Evolutionary conservation across 495 filamentous ascomycete genomes (phyloP).

Genomic region (Hypoxylon fuscum): DNA sequence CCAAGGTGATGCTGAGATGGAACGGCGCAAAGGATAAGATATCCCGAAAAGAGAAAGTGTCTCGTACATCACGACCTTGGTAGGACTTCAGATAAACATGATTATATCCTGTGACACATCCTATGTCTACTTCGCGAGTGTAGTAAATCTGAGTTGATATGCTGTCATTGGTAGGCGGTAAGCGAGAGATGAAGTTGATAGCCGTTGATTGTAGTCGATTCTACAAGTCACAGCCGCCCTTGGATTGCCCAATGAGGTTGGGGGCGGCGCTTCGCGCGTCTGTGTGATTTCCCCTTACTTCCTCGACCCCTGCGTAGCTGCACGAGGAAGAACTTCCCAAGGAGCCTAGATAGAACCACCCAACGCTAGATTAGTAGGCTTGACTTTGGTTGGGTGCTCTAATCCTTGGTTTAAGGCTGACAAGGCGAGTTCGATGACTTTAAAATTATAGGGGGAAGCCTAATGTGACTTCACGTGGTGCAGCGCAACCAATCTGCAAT

Average conservation of each 20-base stretch:
- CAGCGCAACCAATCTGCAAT: conserved; percentile 17
- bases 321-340: conserved; percentile 20
- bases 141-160: background rate
- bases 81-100: background rate
- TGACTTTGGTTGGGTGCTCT: conserved; percentile 23
- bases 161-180: conserved; percentile 6
- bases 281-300: conserved; percentile 30
- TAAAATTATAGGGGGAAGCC: conserved; percentile 27
- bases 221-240: conserved; percentile 8
- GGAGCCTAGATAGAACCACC: conserved; percentile 2
- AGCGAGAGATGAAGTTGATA: conserved; percentile 23
- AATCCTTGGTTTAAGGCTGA: conserved; percentile 27
- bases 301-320: conserved; percentile 11
- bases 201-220: conserved; percentile 1
- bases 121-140: background rate
- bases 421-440: conserved; percentile 7
- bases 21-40: background rate
- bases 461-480: conserved; percentile 32
- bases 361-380: conserved; percentile 2
- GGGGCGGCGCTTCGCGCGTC: conserved; percentile 22
- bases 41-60: conserved; percentile 1
- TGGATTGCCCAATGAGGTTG: conserved; percentile 21
- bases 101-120: conserved; percentile 6
- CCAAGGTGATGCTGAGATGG: background rate
- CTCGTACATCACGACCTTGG: background rate